Evolutionary conservation across 441 rosid genomes (phyloP), one percentile per base, ranked within the genome.

Genomic region (Gossypium lobatum): DNA sequence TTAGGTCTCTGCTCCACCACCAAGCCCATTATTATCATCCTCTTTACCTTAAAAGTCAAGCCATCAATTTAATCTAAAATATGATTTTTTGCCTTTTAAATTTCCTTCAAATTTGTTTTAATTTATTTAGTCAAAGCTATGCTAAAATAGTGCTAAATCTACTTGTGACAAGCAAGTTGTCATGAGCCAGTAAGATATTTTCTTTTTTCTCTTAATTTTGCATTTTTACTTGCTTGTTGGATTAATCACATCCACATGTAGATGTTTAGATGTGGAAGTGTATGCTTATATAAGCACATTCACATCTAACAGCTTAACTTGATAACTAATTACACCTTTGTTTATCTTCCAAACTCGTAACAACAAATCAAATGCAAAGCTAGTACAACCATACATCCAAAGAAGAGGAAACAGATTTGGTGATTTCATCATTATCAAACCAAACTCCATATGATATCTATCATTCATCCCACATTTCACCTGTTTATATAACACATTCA

Each of bases 1-100:
- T 45, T 17, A 8, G 64, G 26, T 16, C 5, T 6, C 7, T 65
- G 79, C 66, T 61, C 79, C 76, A 72, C 77, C 62, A 31, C 8
- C 20, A 59, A 62, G 75, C 59, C 77, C 79, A 62, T 45, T 39
- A 2, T 31, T 45, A 39, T 28, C n/a, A 37, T 53, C 34, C 21
- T 4, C 9, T 4, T 28, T 1, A 23, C 6, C 14, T 18, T 26
- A 26, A 26, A 26, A 26, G 31, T 26, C 31, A 26, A 26, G 31
- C 31, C 31, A 26, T 26, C 31, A 26, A 0, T 26, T 3, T 26
- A 26, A 26, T 26, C 31, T 26, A 26, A 26, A 26, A 3, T 26
- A 3, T 26, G 31, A 26, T 46, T 17, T 37, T 7, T 31, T 28
- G 23, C 1, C 3, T 0, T 26, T 1, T 13, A 59, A 0, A 4